These are phyloP conservation scores for Moricandia arvensis DNA, from an alignment of 345 rosid species.

Conservation along the genomic window DNA sequence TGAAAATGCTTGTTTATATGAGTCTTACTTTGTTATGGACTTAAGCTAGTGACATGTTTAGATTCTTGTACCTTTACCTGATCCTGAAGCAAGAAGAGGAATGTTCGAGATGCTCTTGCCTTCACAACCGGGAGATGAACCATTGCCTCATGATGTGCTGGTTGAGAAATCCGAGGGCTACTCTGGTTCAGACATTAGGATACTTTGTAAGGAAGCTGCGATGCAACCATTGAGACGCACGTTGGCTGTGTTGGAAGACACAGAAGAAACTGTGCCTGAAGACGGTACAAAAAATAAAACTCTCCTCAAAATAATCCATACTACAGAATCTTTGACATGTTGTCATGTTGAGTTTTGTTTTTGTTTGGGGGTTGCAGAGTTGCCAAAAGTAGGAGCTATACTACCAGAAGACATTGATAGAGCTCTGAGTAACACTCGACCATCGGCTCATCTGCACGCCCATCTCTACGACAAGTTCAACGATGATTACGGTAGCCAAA, in stretches of 20 bases:
- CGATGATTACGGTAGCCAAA: slow-evolving; percentile 88
- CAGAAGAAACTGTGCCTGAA: slow-evolving; percentile 61
- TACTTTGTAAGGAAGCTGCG: slow-evolving; percentile 91
- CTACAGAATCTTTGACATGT: not conserved
- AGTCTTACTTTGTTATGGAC: slow-evolving; percentile 20
- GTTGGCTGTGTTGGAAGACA: slow-evolving; percentile 63
- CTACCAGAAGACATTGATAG: slow-evolving; percentile 60
- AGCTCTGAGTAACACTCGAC: slow-evolving; percentile 85
- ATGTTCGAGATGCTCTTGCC: slow-evolving; percentile 89
- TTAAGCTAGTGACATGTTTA: slow-evolving; percentile 39
- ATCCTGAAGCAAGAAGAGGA: slow-evolving; percentile 89
- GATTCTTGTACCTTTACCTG: slow-evolving; percentile 98
- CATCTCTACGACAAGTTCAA: slow-evolving; percentile 86
- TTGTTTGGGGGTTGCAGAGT: slow-evolving; percentile 46
- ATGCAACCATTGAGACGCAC: slow-evolving; percentile 93
- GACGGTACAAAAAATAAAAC: slow-evolving; percentile 56
- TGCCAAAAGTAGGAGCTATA: slow-evolving; percentile 79
- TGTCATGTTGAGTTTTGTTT: not conserved
- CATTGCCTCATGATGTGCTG: slow-evolving; percentile 68
- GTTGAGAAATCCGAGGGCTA: slow-evolving; percentile 77
- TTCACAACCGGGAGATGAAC: slow-evolving; percentile 46
- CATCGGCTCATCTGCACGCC: slow-evolving; percentile 89
- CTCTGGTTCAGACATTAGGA: slow-evolving; percentile 91
- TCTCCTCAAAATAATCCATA: not conserved
- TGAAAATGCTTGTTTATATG: not conserved